Conservation (phyloP, 78 protist genomes). For the Tieghemostelium lacteum region DNA sequence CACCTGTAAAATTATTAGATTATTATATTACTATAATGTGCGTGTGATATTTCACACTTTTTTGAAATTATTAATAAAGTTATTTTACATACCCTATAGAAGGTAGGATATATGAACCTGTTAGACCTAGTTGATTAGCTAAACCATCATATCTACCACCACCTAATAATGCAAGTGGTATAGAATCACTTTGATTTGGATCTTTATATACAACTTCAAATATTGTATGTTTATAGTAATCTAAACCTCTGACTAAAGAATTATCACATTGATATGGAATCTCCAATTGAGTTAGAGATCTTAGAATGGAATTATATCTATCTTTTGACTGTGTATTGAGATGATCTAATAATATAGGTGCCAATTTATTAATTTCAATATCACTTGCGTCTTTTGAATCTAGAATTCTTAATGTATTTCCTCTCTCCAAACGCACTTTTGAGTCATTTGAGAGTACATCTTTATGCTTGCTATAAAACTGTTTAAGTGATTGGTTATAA, state of each 20-base stretch:
- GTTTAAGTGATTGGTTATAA: not conserved
- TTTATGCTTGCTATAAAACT: not conserved
- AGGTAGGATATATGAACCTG: conserved; percentile 14
- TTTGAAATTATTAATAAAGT: too few relatives aligned
- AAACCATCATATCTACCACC: conserved; percentile 76
- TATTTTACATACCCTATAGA: conserved; percentile 1
- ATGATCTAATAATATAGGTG: conserved; percentile 37
- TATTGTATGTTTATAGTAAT: conserved; percentile 84
- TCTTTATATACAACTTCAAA: conserved; percentile 70
- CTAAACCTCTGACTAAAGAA: conserved; percentile 80
- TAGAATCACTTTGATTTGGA: conserved; percentile 19
- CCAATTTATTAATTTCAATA: conserved; percentile 7
- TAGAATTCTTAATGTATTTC: conserved; percentile 59
- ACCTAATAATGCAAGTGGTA: conserved; percentile 27
- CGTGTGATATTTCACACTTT: too few relatives aligned
- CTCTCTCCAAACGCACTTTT: conserved; percentile 23
- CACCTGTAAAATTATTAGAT: not conserved
- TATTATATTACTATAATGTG: too few relatives aligned
- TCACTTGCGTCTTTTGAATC: conserved; percentile 79
- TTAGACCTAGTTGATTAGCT: conserved; percentile 20
- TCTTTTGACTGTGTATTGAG: not conserved
- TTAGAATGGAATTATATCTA: conserved; percentile 27
- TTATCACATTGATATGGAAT: conserved; percentile 23
- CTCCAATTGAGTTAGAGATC: conserved; percentile 3
- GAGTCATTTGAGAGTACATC: conserved; percentile 29